Conservation (phyloP, 306 rosid species). For the Prunus padus region DNA sequence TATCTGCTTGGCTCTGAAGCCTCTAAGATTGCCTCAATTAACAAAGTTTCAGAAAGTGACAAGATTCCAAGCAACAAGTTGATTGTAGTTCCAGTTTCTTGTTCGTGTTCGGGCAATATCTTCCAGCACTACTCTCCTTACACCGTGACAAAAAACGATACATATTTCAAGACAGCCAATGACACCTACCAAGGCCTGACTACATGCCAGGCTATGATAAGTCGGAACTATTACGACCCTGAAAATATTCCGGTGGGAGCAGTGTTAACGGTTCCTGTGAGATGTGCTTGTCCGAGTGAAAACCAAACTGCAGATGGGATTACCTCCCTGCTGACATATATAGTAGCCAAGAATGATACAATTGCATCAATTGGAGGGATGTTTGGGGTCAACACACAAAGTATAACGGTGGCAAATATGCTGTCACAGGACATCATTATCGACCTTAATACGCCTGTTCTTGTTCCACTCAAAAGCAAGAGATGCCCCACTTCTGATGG, state of each 20-base stretch:
- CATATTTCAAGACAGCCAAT: constrained; percentile 25
- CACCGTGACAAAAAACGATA: constrained; percentile 16
- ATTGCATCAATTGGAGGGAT: constrained; percentile 34
- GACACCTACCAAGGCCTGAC: constrained; percentile 48
- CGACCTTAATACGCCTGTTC: constrained; percentile 26
- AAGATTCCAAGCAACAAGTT: constrained; percentile 35
- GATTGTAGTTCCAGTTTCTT: constrained; percentile 42
- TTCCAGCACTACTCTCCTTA: constrained; percentile 46
- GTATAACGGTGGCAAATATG: constrained; percentile 41
- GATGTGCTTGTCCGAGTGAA: constrained; percentile 50
- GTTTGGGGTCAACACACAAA: constrained; percentile 37
- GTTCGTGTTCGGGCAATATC: constrained; percentile 51
- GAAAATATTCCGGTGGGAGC: constrained; percentile 26
- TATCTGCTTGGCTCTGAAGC: constrained; percentile 51
- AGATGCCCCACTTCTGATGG: constrained; percentile 35
- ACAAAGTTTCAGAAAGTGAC: constrained; percentile 22
- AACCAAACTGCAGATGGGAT: constrained; percentile 40
- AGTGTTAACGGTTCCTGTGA: constrained; percentile 35
- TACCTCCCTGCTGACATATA: constrained; percentile 34
- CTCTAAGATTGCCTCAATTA: constrained; percentile 44
- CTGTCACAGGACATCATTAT: constrained; percentile 21
- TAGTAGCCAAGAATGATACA: constrained; percentile 27
- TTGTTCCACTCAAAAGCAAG: constrained; percentile 45
- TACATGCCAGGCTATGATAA: constrained; percentile 48
- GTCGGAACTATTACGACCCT: constrained; percentile 49